Conservation (phyloP, 176 grass and related monocot genomes). For the Thalia dealbata region DNA sequence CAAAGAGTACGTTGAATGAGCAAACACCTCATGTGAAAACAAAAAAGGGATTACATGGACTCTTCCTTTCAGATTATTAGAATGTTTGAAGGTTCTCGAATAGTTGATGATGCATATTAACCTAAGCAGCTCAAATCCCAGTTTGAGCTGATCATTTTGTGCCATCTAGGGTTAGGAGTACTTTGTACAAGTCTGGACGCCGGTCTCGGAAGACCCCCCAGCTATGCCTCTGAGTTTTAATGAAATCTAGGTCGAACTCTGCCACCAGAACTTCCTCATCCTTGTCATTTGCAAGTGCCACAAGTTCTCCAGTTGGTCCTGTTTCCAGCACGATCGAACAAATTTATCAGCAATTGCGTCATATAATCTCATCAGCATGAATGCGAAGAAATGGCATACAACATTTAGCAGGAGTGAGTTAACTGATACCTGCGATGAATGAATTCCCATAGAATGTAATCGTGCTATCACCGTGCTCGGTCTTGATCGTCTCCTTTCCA, state of each 20-base stretch:
- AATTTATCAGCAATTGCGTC: background rate
- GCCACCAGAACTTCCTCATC: constrained; percentile 67
- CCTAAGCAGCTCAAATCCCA: too few relatives aligned
- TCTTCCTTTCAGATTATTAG: too few relatives aligned
- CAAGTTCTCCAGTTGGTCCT: constrained; percentile 78
- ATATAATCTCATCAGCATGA: too few relatives aligned
- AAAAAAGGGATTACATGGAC: too few relatives aligned
- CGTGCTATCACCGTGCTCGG: constrained; percentile 74
- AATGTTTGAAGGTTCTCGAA: too few relatives aligned
- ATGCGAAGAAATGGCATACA: background rate
- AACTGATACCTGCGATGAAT: constrained; percentile 59
- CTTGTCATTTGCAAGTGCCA: constrained; percentile 73
- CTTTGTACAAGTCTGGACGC: constrained; percentile 76
- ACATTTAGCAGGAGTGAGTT: background rate
- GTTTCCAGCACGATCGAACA: background rate
- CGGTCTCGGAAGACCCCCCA: constrained; percentile 93
- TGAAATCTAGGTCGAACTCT: constrained; percentile 70
- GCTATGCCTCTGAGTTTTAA: constrained; percentile 54
- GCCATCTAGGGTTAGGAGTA: constrained; percentile 30
- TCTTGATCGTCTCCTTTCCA: constrained; percentile 71
- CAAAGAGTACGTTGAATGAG: too few relatives aligned
- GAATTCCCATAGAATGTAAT: constrained; percentile 85
- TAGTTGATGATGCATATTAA: too few relatives aligned
- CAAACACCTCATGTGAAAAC: too few relatives aligned
- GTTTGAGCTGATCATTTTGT: too few relatives aligned